phyloP scores from a whole-genome alignment of 129 eudicot species.

The Mikania micrantha region DNA sequence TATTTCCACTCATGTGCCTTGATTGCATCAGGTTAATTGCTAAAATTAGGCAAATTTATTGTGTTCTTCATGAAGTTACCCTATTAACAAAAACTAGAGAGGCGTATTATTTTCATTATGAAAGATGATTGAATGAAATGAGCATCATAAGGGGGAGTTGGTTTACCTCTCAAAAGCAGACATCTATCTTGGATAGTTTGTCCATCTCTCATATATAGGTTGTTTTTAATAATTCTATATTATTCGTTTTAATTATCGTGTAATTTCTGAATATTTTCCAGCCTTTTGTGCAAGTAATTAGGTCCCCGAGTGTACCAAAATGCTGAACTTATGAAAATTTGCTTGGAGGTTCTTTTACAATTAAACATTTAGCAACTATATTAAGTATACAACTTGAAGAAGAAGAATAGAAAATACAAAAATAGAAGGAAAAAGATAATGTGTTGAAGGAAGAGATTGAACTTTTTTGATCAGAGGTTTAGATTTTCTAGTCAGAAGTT shows the following conservation, averaged over 20 bases:
- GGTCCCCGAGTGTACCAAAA: background rate
- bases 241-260: background rate
- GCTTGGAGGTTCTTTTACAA: background rate
- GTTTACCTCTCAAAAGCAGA: background rate
- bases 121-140: background rate
- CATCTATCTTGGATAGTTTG: background rate
- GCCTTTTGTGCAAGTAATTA: background rate
- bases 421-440: background rate
- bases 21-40: background rate
- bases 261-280: background rate
- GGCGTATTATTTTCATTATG: background rate
- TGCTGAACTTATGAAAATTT: background rate
- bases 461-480: background rate
- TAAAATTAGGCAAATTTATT: background rate
- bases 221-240: background rate
- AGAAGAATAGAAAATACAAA: background rate
- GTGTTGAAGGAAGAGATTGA: background rate
- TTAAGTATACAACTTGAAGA: background rate
- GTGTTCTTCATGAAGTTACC: background rate
- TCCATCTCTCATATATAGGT: background rate
- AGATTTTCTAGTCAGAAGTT: background rate
- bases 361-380: background rate
- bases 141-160: background rate
- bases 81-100: background rate
- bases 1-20: background rate